These are phyloP conservation scores for Ustulina deusta DNA, from an alignment of 2,329 filamentous ascomycete species.

Conservation along the genomic window DNA sequence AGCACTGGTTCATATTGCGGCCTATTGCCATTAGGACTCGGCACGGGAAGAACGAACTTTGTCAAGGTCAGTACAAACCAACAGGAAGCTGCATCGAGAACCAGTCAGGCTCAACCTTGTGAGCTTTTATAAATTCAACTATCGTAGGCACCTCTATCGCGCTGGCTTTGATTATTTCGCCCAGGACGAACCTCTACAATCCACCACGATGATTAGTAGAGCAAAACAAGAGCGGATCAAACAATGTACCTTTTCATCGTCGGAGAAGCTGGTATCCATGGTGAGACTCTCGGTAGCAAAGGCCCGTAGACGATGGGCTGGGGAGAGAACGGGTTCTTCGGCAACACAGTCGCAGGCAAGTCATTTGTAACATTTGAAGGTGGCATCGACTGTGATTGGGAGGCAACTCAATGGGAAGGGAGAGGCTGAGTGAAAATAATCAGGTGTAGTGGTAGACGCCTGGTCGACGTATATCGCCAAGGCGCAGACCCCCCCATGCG, in stretches of 20 bases:
- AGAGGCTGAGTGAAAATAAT: slow-evolving; percentile 44
- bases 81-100: slow-evolving; percentile 61
- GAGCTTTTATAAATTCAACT: slow-evolving; percentile 60
- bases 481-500: slow-evolving; percentile 40
- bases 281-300: slow-evolving; percentile 43
- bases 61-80: slow-evolving; percentile 53
- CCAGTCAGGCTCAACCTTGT: slow-evolving; percentile 59
- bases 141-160: slow-evolving; percentile 60
- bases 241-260: slow-evolving; percentile 64
- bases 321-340: slow-evolving; percentile 47
- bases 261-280: slow-evolving; percentile 62
- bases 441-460: slow-evolving; percentile 34
- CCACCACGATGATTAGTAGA: slow-evolving; percentile 41
- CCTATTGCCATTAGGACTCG: slow-evolving; percentile 53
- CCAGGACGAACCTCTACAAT: slow-evolving; percentile 67
- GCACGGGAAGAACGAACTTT: slow-evolving; percentile 31
- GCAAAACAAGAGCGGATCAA: slow-evolving; percentile 25
- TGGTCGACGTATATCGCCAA: slow-evolving; percentile 35
- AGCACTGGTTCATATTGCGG: slow-evolving; percentile 61
- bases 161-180: slow-evolving; percentile 69
- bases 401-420: slow-evolving; percentile 41
- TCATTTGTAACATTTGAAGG: slow-evolving; percentile 50
- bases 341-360: slow-evolving; percentile 47
- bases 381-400: slow-evolving; percentile 38
- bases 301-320: slow-evolving; percentile 43